Evolutionary conservation across 352 stramenopile genomes (phyloP).

Genomic region (Achlya hypogyna): DNA sequence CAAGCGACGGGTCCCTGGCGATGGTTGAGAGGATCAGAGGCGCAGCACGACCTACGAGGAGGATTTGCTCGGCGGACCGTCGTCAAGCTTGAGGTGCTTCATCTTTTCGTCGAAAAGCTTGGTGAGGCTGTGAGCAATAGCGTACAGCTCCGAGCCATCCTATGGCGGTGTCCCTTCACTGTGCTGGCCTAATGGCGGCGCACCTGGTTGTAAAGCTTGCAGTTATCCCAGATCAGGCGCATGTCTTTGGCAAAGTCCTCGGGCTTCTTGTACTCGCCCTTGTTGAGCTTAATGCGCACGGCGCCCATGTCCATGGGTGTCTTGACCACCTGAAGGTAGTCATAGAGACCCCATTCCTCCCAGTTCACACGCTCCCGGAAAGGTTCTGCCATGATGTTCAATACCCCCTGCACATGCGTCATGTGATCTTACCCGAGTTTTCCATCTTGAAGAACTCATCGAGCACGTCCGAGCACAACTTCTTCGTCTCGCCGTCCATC

Average conservation of each 20-base stretch:
- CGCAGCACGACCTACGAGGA: constrained; percentile 47
- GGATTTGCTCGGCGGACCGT: constrained; percentile 29
- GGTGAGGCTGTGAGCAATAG: constrained; percentile 67
- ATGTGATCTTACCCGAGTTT: constrained; percentile 34
- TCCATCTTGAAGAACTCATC: constrained; percentile 80
- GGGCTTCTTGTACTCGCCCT: constrained; percentile 54
- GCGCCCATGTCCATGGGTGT: constrained; percentile 87
- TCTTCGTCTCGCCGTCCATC: constrained; percentile 75
- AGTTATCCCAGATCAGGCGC: constrained; percentile 79
- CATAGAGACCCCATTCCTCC: constrained; percentile 81
- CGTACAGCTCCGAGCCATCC: constrained; percentile 83
- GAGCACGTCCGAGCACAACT: constrained; percentile 70
- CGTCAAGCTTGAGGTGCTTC: constrained; percentile 74
- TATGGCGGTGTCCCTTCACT: constrained; percentile 1
- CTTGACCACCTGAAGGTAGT: constrained; percentile 83
- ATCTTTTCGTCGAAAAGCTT: constrained; percentile 85
- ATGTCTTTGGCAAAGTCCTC: constrained; percentile 64
- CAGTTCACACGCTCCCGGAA: constrained; percentile 84
- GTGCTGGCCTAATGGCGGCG: background rate
- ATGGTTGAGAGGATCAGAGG: constrained; percentile 25
- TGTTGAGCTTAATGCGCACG: constrained; percentile 69
- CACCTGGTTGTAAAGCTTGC: constrained; percentile 30
- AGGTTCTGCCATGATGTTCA: constrained; percentile 34
- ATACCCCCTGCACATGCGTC: background rate
- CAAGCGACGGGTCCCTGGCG: constrained; percentile 53